Base-by-base conservation (phyloP, 192 early-diverging fungal genomes). In the Kickxella alabastrina region DNA sequence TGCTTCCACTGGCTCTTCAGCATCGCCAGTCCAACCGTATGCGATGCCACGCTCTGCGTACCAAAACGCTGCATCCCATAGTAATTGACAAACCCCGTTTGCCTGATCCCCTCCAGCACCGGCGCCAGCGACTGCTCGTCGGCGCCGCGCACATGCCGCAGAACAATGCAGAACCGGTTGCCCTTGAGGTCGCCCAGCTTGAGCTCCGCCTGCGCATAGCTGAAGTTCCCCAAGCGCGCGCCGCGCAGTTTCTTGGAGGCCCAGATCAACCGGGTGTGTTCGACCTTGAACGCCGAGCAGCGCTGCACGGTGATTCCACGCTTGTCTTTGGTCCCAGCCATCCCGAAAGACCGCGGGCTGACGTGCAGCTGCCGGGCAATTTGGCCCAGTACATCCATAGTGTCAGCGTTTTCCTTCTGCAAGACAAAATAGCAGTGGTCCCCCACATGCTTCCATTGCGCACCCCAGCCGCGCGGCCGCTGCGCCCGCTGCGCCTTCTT, bases 41-140 rank as follows among this genome's bases (percentile, higher is more conserved):
- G 87, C 10, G 95, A 95, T 1, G 84, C 65, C 18, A 92, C 74
- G 12, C 83, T 77, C 19, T 86, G 76, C 4, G 92, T 93, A 23
- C 97, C 97, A 59, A 99, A 99, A 14, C 97, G 82, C 73, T 99
- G 97, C 92, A 97, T 90, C 10, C 93, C 97, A 75, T 81, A 99
- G 78, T 97, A 99, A 78, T 99, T 99, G 59, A 97, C 81, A 54
- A 97, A 99, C 2, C 97, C 97, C 34, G 78, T 65, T 17, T 81
- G 54, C 21, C 78, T 62, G 15, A 97, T 67, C 13, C 87, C 85
- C 3, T 60, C 57, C 47, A 97, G 68, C 8, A 89, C 80, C 6
- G 59, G 60, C 4, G 73, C 54, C 40, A 92, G 51, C 1, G 61
- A 59, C 23, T 67, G 62, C 15, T 70, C 68, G 28, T 72, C 65